phyloP scores from a whole-genome alignment of 257 asterid genomes.

The Salvia hispanica region DNA sequence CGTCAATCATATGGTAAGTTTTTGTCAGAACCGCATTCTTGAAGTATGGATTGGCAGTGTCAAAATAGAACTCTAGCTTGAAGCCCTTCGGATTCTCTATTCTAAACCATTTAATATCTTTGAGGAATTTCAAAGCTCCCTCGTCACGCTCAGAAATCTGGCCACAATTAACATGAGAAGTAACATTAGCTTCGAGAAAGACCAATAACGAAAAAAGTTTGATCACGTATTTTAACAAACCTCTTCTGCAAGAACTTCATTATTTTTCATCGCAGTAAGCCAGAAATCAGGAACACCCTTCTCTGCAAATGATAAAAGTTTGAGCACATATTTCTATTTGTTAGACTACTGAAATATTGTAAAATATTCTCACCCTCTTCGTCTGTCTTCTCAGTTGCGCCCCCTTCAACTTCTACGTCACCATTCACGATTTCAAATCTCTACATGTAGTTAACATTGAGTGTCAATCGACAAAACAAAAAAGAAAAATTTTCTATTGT shows the following conservation, averaged over 20 bases:
- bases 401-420: conserved; percentile 44
- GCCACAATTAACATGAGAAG: not conserved
- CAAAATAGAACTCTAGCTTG: conserved; percentile 70
- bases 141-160: conserved; percentile 83
- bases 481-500: not conserved
- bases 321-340: conserved; percentile 2
- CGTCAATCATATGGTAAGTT: conserved; percentile 87
- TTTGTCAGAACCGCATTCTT: conserved; percentile 68
- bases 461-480: not conserved
- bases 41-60: conserved; percentile 58
- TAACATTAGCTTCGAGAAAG: not conserved
- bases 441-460: conserved; percentile 40
- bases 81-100: conserved; percentile 72
- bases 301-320: conserved; percentile 35
- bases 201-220: no score
- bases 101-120: conserved; percentile 79
- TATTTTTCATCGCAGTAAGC: conserved; percentile 77
- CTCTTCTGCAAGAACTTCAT: conserved; percentile 70
- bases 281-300: conserved; percentile 89
- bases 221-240: conserved; percentile 32
- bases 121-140: conserved; percentile 69
- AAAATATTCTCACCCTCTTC: conserved; percentile 33
- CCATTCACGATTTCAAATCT: conserved; percentile 65
- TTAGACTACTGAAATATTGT: not conserved
- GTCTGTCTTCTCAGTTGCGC: conserved; percentile 27